Evolutionary conservation across 2,329 filamentous ascomycete genomes (phyloP), one percentile per base, ranked within the genome.

Genomic region (Ascochyta viciae-villosae): DNA sequence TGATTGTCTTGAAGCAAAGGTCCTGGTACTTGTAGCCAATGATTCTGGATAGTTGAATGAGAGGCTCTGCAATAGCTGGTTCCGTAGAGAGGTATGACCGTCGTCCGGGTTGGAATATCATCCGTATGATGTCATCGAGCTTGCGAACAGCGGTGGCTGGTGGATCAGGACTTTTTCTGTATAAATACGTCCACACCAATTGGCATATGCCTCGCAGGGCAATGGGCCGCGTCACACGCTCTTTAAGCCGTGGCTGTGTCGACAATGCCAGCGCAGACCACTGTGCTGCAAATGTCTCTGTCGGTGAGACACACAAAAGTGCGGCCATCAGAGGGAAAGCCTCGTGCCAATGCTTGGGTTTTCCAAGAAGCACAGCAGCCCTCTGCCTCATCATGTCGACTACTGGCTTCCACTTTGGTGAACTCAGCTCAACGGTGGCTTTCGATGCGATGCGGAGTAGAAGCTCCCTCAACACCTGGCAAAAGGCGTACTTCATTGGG

Each of bases 11-110:
- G 76, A 98, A 96, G 76, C 94, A 98, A 62, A 96, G 89, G 67
- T 99, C 95, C 49, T 94, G 93, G 65, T 96, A 87, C 71, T 91
- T 96, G 79, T 90, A 97, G 2, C 94, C 96, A 68, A 99, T 92
- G 69, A 97, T 92, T 31, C 96, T 87, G 59, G 98, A 93, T 27
- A 98, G 87, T 68, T 98, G 93, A 53, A 98, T 94, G 62, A 98
- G 79, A 1, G 95, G 94, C 43, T 97, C 93, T 2, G 90, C 89
- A 57, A 96, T 89, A n/a, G 87, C 83, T 0, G 88, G 84, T 59
- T 99, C 95, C 1, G 91, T 91, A 0, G 90, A 92, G 23, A 96
- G 82, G 57, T 96, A 87, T 1, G 90, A 89, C 63, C 89, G 89
- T 74, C 90, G 95, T 7, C 91, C 88, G 12, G 87, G 83, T 22